Conservation (phyloP, 306 rosid genomes). For the Malus sieversii region DNA sequence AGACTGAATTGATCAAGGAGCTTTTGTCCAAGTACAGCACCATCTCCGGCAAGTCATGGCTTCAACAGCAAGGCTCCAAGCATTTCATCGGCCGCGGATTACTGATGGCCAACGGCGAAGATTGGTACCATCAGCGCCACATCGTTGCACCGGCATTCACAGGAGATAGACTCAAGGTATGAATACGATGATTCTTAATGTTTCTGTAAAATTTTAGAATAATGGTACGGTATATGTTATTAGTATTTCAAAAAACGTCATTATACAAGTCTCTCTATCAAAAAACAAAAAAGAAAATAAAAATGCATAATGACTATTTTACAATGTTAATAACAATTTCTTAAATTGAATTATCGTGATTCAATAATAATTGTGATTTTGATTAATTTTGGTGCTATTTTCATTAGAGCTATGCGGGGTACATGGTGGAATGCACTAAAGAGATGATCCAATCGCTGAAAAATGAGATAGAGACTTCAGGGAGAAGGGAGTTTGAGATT, state of each 20-base stretch:
- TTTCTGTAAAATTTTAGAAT: not conserved
- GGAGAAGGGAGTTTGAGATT: constrained; percentile 63
- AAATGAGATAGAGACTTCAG: constrained; percentile 28
- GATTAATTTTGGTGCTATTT: not conserved
- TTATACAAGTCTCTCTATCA: too few relatives aligned
- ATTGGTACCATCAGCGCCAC: constrained; percentile 52
- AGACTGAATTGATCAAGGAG: constrained; percentile 38
- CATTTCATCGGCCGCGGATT: constrained; percentile 46
- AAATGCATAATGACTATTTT: not conserved
- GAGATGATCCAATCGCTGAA: constrained; percentile 58
- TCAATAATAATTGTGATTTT: not conserved
- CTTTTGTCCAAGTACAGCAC: constrained; percentile 33
- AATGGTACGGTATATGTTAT: not conserved
- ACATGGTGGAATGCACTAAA: constrained; percentile 91
- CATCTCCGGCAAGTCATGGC: constrained; percentile 45
- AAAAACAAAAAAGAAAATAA: not conserved
- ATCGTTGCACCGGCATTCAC: constrained; percentile 39
- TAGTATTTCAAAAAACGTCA: too few relatives aligned
- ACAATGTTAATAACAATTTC: too few relatives aligned
- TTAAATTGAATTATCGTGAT: not conserved
- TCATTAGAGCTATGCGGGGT: constrained; percentile 71
- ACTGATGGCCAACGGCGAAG: constrained; percentile 42
- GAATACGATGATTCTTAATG: not conserved
- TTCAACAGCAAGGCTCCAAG: constrained; percentile 42
- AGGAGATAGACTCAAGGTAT: constrained; percentile 42